Evolutionary conservation across 768 basidiomycete genomes (phyloP).

Genomic region (Epithele typhae): DNA sequence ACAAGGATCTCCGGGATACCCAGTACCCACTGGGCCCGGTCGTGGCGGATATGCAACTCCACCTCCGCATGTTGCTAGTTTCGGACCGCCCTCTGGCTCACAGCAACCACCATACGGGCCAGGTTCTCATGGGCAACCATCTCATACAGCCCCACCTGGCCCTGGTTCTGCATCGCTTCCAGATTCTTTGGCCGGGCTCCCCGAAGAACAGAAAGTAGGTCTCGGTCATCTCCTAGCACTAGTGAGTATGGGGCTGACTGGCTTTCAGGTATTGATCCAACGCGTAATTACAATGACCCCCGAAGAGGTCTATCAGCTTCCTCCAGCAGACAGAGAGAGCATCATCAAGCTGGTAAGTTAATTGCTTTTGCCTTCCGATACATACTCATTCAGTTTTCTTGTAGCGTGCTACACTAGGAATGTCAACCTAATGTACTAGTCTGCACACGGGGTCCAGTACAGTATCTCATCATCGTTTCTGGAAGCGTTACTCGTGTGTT

Average conservation of each 20-base stretch:
- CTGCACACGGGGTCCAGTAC: too few species aligned
- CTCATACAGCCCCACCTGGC: constrained; percentile 4
- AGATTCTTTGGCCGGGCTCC: constrained; percentile 51
- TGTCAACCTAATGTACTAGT: constrained; percentile 7
- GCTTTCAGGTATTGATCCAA: constrained; percentile 61
- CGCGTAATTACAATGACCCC: constrained; percentile 79
- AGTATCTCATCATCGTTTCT: too few species aligned
- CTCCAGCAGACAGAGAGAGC: constrained; percentile 67
- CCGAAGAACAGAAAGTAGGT: constrained; percentile 64
- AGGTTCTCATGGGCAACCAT: constrained; percentile 1
- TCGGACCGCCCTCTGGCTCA: background rate
- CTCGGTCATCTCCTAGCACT: too few species aligned
- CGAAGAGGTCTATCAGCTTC: constrained; percentile 75
- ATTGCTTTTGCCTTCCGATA: background rate
- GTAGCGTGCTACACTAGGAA: constrained; percentile 17
- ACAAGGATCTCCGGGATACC: constrained; percentile 1
- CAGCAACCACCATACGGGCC: background rate
- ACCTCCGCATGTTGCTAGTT: constrained; percentile 7
- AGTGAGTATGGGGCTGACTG: too few species aligned
- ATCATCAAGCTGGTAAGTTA: constrained; percentile 80
- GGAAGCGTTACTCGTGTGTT: too few species aligned
- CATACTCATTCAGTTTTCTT: background rate
- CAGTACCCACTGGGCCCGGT: constrained; percentile 6
- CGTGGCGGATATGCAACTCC: constrained; percentile 12
- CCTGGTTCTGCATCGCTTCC: constrained; percentile 19